Conservation (phyloP, 2,329 filamentous ascomycete genomes). For the Ilyonectria robusta region DNA sequence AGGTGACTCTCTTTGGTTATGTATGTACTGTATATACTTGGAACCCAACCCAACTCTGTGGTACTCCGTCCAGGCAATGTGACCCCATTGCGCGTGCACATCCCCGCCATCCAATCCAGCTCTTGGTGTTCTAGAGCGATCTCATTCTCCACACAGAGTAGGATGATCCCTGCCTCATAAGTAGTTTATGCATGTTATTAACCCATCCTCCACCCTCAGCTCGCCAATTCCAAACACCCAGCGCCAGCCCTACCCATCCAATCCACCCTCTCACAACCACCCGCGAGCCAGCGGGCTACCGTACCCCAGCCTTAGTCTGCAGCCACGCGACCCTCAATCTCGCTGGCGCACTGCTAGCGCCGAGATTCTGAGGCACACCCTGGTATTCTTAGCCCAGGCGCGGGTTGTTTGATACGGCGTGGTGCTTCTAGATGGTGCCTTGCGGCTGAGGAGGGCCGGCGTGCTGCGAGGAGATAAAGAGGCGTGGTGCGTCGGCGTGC, state of each 20-base stretch:
- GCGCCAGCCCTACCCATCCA: neutral
- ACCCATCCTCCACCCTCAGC: neutral
- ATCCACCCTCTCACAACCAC: neutral
- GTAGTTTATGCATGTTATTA: constrained; percentile 9
- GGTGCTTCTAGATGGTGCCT: neutral
- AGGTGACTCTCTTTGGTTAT: constrained; percentile 10
- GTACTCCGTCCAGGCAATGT: neutral
- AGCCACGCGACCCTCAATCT: neutral
- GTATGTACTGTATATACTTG: constrained; percentile 12
- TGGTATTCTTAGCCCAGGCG: neutral
- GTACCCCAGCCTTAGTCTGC: neutral
- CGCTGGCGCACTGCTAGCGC: neutral
- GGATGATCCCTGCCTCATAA: neutral
- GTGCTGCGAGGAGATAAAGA: neutral
- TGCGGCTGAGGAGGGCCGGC: neutral
- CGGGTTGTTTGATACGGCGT: neutral
- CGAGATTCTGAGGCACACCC: constrained; percentile 12
- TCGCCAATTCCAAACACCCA: neutral
- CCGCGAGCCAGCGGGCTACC: constrained; percentile 1
- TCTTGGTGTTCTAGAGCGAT: neutral
- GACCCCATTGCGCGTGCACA: constrained; percentile 9
- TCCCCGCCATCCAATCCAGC: neutral
- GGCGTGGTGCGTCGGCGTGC: neutral
- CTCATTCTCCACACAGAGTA: neutral
- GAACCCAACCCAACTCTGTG: neutral